Evolutionary conservation across 1,284 basidiomycete genomes (phyloP).

Genomic region (Thecaphora frezii): DNA sequence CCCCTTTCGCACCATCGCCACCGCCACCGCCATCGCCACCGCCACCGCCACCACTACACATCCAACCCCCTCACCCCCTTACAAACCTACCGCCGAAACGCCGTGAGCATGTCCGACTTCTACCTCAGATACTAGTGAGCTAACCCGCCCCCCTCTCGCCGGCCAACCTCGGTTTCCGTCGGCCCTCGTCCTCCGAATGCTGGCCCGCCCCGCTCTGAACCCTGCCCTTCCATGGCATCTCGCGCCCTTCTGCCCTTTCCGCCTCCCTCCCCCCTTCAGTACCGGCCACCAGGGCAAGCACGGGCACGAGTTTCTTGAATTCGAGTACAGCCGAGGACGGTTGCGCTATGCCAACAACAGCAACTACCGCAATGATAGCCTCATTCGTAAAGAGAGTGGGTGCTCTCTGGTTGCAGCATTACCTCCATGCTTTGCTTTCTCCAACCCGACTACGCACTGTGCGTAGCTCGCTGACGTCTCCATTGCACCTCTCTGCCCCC

Average conservation of each 20-base stretch:
- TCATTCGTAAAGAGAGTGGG: constrained; percentile 97
- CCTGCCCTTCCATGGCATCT: too few relatives aligned
- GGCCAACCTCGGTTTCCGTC: too few relatives aligned
- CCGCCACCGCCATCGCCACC: not conserved
- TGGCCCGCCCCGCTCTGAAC: too few relatives aligned
- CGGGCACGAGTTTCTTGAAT: constrained; percentile 77
- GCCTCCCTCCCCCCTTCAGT: constrained; percentile 11
- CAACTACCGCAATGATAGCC: constrained; percentile 94
- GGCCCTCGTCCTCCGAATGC: too few relatives aligned
- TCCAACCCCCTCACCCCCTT: not conserved
- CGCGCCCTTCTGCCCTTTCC: not conserved
- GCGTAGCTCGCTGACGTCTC: not conserved
- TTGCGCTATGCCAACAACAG: constrained; percentile 98
- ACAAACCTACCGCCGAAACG: not conserved
- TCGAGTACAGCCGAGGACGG: constrained; percentile 93
- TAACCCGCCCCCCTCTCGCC: too few relatives aligned
- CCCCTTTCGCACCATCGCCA: too few relatives aligned
- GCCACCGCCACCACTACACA: not conserved
- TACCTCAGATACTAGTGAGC: constrained; percentile 59
- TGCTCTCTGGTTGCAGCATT: not conserved
- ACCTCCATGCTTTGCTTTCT: too few relatives aligned
- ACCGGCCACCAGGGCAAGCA: constrained; percentile 56
- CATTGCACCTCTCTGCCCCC: not conserved
- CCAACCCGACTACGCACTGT: too few relatives aligned
- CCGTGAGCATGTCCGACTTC: constrained; percentile 45